Evolutionary conservation across 176 grass and related monocot genomes (phyloP), one percentile per base, ranked within the genome.

Genomic region (Leersia perrieri): DNA sequence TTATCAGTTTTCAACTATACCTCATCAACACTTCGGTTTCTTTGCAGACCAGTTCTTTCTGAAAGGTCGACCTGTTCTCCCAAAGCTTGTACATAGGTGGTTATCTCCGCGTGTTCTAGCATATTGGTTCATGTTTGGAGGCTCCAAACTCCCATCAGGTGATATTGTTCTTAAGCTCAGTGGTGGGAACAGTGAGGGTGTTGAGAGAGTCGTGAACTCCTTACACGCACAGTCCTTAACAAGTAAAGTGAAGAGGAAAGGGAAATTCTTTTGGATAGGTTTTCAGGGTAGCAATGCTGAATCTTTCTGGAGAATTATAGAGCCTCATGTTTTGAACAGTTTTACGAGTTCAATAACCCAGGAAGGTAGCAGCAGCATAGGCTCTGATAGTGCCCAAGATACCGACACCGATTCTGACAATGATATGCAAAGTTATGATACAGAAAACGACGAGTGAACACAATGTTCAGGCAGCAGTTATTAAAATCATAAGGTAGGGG

Each of bases 111-210:
- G 93, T 70, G 82, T 95, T 82, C 76, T 99, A 18, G 96, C 96
- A 66, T 99, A 99, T 68, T 95, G 93, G 96, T 99, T 93, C 76
- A 95, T 95, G 96, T 95, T 89, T 88, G 96, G 88, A 77, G 93
- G 96, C 30, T 82, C 93, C 65, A 95, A 82, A 72, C 85, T 86
- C 29, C 76, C 78, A 7, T 95, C 96, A 47, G 92, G 90, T 86
- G 96, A 99, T 80, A 84, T 95, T 70, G 90, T 99, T 75, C 76
- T 95, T 68, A 90, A 89, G 87, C 80, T 95, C 60, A 90, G 88
- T 40, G 90, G 87, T 70, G 92, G 76, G 39, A 88, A 79, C 34
- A 80, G 39, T 41, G 88, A 88, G 70, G 92, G 82, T 73, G 76
- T 93, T 36, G 92, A 91, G 66, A 95, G 87, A 84, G 93, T 99